Evolutionary conservation across 305 asterid species (phyloP).

Genomic region (Ajuga reptans): DNA sequence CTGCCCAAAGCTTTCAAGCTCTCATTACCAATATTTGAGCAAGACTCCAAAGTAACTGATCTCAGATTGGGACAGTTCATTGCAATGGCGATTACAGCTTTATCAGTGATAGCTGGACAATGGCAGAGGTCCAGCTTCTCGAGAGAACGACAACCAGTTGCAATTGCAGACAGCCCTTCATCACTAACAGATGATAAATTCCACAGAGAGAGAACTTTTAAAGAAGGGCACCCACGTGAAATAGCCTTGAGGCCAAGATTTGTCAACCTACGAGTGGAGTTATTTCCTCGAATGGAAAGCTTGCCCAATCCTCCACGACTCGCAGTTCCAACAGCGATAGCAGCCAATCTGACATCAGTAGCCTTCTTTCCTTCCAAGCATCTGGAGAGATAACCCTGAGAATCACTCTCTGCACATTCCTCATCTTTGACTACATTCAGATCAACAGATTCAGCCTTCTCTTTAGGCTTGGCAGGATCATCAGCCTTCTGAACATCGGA

Average conservation of each 20-base stretch:
- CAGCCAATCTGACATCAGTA: slow-evolving; percentile 76
- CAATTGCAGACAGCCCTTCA: slow-evolving; percentile 72
- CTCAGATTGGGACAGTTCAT: slow-evolving; percentile 58
- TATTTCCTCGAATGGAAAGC: slow-evolving; percentile 72
- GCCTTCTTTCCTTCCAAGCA: slow-evolving; percentile 85
- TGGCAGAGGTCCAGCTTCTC: slow-evolving; percentile 78
- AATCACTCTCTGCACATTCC: slow-evolving; percentile 30
- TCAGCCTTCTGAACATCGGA: slow-evolving; percentile 22
- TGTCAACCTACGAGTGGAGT: slow-evolving; percentile 47
- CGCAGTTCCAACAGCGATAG: slow-evolving; percentile 73
- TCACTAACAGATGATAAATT: slow-evolving; percentile 54
- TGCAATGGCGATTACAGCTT: slow-evolving; percentile 55
- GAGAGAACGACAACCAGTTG: slow-evolving; percentile 52
- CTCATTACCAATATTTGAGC: slow-evolving; percentile 61
- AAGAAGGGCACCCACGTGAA: slow-evolving; percentile 75
- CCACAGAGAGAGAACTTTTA: slow-evolving; percentile 69
- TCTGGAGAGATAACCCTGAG: slow-evolving; percentile 61
- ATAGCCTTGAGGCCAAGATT: slow-evolving; percentile 70
- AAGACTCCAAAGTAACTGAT: slow-evolving; percentile 65
- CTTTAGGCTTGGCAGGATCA: slow-evolving; percentile 22
- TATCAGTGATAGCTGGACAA: slow-evolving; percentile 66
- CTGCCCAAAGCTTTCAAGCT: slow-evolving; percentile 59
- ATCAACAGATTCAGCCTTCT: slow-evolving; percentile 32
- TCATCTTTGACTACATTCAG: slow-evolving; percentile 19
- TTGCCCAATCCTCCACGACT: slow-evolving; percentile 82